phyloP scores from a whole-genome alignment of 345 rosid species.

The Hibiscus trionum region DNA sequence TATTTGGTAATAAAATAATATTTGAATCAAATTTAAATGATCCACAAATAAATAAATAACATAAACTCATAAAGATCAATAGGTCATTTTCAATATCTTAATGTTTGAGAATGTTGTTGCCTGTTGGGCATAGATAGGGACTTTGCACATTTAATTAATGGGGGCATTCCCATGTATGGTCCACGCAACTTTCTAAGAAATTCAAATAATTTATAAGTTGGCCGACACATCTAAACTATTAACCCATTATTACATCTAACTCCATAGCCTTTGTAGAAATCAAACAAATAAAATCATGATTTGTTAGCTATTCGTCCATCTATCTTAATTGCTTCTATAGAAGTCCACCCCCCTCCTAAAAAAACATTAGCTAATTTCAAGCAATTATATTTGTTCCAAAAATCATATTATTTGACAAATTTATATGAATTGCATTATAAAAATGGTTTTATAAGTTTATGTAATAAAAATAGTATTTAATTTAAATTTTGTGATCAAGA shows the following conservation, averaged over 20 bases:
- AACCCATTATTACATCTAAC: not conserved
- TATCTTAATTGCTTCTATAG: not conserved
- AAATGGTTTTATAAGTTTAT: no score
- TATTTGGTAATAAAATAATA: no score
- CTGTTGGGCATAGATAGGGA: not conserved
- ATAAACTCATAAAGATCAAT: not conserved
- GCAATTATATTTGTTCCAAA: no score
- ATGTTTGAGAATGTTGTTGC: not conserved
- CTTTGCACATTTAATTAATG: not conserved
- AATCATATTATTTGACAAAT: no score
- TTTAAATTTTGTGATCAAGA: no score
- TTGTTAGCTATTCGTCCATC: not conserved
- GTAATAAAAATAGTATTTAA: no score
- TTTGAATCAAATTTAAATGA: no score
- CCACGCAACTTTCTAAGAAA: not conserved
- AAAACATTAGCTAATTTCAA: no score
- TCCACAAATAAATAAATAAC: not conserved
- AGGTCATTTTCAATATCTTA: not conserved
- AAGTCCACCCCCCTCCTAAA: not conserved
- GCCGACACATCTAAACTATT: constrained; percentile 1
- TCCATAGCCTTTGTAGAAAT: not conserved
- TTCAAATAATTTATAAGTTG: not conserved
- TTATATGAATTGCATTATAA: no score
- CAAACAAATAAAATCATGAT: not conserved
- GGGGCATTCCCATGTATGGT: no score